These are phyloP conservation scores for Citrus medica DNA, from an alignment of 345 rosid genomes.

Conservation along the genomic window DNA sequence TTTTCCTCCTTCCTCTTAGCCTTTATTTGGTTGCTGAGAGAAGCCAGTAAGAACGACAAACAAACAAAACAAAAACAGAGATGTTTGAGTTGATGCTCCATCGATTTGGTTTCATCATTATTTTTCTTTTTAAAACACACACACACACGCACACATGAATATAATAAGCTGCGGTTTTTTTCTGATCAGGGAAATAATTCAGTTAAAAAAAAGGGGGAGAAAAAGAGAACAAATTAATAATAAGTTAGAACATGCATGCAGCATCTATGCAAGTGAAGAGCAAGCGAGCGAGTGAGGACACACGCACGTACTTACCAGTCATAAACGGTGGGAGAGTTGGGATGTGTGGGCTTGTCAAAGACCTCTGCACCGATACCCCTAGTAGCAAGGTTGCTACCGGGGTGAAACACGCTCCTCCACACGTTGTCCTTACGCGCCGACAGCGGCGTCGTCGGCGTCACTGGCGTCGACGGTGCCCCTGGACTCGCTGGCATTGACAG, in stretches of 20 bases:
- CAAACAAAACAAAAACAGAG: not conserved
- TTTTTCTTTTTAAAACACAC: too few relatives aligned
- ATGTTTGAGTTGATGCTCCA: conserved; percentile 2
- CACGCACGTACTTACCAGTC: conserved; percentile 59
- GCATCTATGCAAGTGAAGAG: not conserved
- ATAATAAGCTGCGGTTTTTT: too few relatives aligned
- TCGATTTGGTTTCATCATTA: too few relatives aligned
- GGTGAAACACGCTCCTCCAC: conserved; percentile 97
- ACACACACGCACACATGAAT: too few relatives aligned
- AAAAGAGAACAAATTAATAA: too few relatives aligned
- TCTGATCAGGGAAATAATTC: too few relatives aligned
- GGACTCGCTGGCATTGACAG: conserved; percentile 63
- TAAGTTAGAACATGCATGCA: too few relatives aligned
- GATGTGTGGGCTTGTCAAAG: conserved; percentile 69
- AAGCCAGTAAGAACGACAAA: not conserved
- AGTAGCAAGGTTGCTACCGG: conserved; percentile 93
- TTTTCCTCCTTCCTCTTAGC: conserved; percentile 45
- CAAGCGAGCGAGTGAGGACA: not conserved
- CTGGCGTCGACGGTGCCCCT: conserved; percentile 60
- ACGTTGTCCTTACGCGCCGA: conserved; percentile 77
- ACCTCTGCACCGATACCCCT: conserved; percentile 53
- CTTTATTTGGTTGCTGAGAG: conserved; percentile 39
- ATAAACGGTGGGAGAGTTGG: conserved; percentile 89
- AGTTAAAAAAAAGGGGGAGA: too few relatives aligned
- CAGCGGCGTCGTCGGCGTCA: conserved; percentile 59